These are phyloP conservation scores for Anisogramma anomala DNA, from an alignment of 2,329 filamentous ascomycete genomes.

Conservation along the genomic window DNA sequence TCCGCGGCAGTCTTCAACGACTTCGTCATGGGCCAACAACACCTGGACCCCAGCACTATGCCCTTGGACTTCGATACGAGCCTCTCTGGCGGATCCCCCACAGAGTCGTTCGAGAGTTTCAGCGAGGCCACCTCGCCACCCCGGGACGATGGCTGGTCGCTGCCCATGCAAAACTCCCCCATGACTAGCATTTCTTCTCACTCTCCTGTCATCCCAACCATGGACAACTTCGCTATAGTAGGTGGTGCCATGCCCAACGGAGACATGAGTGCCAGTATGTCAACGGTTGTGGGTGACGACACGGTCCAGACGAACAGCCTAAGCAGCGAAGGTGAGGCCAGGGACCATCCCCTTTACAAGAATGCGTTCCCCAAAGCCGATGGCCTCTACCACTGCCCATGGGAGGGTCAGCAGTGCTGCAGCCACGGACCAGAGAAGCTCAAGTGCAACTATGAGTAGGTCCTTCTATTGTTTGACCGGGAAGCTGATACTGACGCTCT, in stretches of 20 bases:
- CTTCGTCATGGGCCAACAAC: constrained; percentile 36
- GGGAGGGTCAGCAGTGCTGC: constrained; percentile 59
- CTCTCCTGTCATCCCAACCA: constrained; percentile 9
- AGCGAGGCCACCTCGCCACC: constrained; percentile 43
- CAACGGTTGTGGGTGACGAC: constrained; percentile 25
- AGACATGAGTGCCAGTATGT: constrained; percentile 26
- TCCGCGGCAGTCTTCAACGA: constrained; percentile 34
- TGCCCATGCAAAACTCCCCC: constrained; percentile 30
- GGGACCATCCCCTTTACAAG: constrained; percentile 62
- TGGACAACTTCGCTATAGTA: constrained; percentile 12
- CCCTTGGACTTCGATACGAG: constrained; percentile 40
- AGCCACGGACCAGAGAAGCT: constrained; percentile 89
- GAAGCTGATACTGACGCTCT: too few species aligned
- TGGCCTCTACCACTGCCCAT: constrained; percentile 89
- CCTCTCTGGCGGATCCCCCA: constrained; percentile 38
- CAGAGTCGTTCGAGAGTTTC: constrained; percentile 40
- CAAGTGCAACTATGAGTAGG: constrained; percentile 99
- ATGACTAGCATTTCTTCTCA: constrained; percentile 23
- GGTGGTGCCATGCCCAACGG: constrained; percentile 24
- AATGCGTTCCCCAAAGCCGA: constrained; percentile 52
- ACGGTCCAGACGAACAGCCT: constrained; percentile 29
- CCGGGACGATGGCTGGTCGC: constrained; percentile 38
- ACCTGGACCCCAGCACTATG: constrained; percentile 46
- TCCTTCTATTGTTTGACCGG: constrained; percentile 13
- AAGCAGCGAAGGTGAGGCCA: constrained; percentile 43